Base-by-base conservation (phyloP, 2,329 filamentous ascomycete genomes). In the Cadophora sp. region DNA sequence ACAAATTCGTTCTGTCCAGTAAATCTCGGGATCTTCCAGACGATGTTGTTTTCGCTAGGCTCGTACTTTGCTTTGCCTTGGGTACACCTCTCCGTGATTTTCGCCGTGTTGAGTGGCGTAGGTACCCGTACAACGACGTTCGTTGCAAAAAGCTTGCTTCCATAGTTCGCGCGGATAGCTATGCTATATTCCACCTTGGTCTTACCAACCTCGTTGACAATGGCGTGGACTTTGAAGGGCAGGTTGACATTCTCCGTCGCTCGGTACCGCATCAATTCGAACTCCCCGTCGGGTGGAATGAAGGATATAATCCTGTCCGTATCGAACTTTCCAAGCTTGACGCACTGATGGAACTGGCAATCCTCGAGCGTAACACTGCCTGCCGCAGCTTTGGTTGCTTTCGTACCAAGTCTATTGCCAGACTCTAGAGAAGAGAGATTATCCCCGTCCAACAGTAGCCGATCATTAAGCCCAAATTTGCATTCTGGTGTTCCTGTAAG, bases 181-280 rank as follows among this genome's bases (percentile, higher is more conserved):
- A 99, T 97, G 82, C 93, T 97, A 83, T 98, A 99, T 81, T 99
- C 96, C 68, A 99, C 96, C 80, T 97, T 98, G 50, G 93, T 96
- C 77, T 96, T 96, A 72, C 96, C 95, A 67, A 98, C 87, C 80
- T 99, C 96, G 78, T 97, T 97, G 76, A 99, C 96, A 73, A 99
- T 99, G 72, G 95, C 95, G 78, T 99, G 96, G 11, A 99, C 94
- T 79, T 97, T 98, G 87, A 99, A 99, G 0, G 96, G 96, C 18
- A 99, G 84, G 78, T 99, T 99, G 78, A 99, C 95, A 77, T 99
- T 99, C 79, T 99, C 96, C 27, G 95, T 98, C 13, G 96, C 94
- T 62, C 96, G 93, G 80, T 99, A 99, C 58, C 94, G 91, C 96
- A 99, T 99, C 70, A 99, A 86, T 82, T 99, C 96, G 79, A 99